Evolutionary conservation across 441 rosid genomes (phyloP).

Genomic region (Populus hybrid): DNA sequence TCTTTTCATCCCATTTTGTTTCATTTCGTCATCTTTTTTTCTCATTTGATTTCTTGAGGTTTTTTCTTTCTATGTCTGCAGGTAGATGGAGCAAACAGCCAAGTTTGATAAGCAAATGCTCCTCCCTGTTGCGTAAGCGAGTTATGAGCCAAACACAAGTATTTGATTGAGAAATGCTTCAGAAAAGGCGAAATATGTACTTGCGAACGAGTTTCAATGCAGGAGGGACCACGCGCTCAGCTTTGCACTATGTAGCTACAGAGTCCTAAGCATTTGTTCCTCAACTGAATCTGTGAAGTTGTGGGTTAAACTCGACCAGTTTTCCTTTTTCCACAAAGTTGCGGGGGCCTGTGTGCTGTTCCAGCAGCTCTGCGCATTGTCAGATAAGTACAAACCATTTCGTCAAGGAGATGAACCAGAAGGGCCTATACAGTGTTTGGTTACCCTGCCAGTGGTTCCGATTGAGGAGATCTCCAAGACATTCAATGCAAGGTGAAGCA

Average conservation of each 20-base stretch:
- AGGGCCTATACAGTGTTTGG: constrained; percentile 56
- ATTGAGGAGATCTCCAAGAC: constrained; percentile 57
- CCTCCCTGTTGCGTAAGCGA: constrained; percentile 63
- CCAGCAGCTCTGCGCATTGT: constrained; percentile 55
- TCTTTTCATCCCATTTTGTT: background rate
- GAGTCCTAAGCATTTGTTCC: constrained; percentile 53
- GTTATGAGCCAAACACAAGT: constrained; percentile 35
- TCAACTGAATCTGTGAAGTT: constrained; percentile 47
- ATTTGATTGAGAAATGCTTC: constrained; percentile 37
- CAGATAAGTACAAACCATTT: constrained; percentile 48
- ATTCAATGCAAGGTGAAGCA: constrained; percentile 37
- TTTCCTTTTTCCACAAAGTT: constrained; percentile 43
- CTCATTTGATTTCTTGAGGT: background rate
- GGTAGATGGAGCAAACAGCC: constrained; percentile 57
- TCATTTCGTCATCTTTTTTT: background rate
- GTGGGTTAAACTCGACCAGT: constrained; percentile 50
- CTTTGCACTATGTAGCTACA: constrained; percentile 37
- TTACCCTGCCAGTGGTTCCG: constrained; percentile 65
- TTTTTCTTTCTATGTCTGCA: constrained; percentile 19
- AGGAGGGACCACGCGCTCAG: too few relatives aligned
- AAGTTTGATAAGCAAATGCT: constrained; percentile 67
- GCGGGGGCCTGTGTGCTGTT: constrained; percentile 40
- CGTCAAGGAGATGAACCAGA: constrained; percentile 41
- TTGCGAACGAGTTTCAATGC: constrained; percentile 49
- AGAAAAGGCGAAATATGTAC: constrained; percentile 42